Base-by-base conservation (phyloP, 2,329 filamentous ascomycete genomes). In the Exserohilum turcica region DNA sequence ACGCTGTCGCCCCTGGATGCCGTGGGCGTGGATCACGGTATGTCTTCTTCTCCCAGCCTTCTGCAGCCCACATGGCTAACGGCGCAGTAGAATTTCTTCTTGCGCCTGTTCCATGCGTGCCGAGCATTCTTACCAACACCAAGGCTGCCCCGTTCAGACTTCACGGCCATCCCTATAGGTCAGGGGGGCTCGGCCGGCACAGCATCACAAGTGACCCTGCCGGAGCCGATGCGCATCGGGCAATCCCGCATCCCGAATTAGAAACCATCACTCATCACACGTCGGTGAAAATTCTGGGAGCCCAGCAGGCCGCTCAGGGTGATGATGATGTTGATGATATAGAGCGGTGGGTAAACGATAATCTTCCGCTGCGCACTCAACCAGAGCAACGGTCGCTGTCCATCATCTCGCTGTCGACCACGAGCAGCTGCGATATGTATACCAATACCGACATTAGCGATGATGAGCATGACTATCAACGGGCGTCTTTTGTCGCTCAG, bases 381-480 rank as follows among this genome's bases (percentile, higher is more conserved):
- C 59, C 67, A 5, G 56, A 66, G 39, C 54, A 67, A 54, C 54
- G 68, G 16, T 63, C 66, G 8, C 56, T 45, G 21, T 71, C 68
- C 5, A 69, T 69, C 28, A 43, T 48, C 6, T 69, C 68, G 1
- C 44, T 70, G 13, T 66, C 67, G 5, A 69, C 68, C 8, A 63
- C 64, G 6, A 65, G 62, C 19, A 70, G 67, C 37, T 62, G 63
- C 36, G 66, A 68, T 18, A 67, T 68, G 65, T 66, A 71, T 42
- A 65, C 67, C 8, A 59, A 52, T 27, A 68, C 66, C 2, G 66
- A 70, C 36, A 48, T 64, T 31, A 66, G 63, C 8, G 65, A 66
- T 7, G 60, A 66, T 43, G 68, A 70, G 27, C 43, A 57, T 5
- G 55, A 63, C 9, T 46, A 52, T 16, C 28, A 44, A 5, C n/a